Evolutionary conservation across 306 rosid genomes (phyloP), one percentile per base, ranked within the genome.

Genomic region (Vigna hirtella): DNA sequence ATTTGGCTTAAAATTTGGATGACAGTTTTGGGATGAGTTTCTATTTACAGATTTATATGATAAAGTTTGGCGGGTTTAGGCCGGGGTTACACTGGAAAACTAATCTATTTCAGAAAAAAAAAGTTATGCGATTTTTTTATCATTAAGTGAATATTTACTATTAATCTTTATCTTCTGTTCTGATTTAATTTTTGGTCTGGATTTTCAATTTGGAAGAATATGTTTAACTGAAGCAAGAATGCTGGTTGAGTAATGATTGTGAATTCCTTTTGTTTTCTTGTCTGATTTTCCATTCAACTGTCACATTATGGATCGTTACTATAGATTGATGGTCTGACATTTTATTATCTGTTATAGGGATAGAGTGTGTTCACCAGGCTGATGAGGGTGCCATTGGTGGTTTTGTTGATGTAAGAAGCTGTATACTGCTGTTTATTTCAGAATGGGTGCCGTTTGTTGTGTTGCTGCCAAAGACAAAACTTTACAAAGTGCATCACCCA

Each of bases 371-470:
- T 78, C 30, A 55, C 34, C 15, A 24, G 53, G 53, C 10, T 7
- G 12, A 58, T 68, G 72, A 28, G 83, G 52, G 59, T 55, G 67
- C 42, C 38, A 36, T 9, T 62, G 55, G 18, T 2, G 3, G 59
- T 63, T 49, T 72, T 69, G 53, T 81, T 63, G 16, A 56, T 45
- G 58, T 73, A 73, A 73, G 66, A 51, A 74, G 67, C 45, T 73
- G 57, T 78, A 80, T 30, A 66, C 66, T 52, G 43, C 36, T 73
- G 16, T 18, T n/a, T 47, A 38, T 69, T 73, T 53, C 49, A 48
- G 81, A 70, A 85, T 85, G 88, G 88, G 88, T 28, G 88, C 88
- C 63, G 88, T 72, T 28, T 85, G 88, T 74, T 85, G 88, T 63
- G 85, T 85, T 78, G 83, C 88, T 63, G 22, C 79, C 67, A 74